Base-by-base conservation (phyloP, 2,329 filamentous ascomycete genomes). In the Alternaria sp. region DNA sequence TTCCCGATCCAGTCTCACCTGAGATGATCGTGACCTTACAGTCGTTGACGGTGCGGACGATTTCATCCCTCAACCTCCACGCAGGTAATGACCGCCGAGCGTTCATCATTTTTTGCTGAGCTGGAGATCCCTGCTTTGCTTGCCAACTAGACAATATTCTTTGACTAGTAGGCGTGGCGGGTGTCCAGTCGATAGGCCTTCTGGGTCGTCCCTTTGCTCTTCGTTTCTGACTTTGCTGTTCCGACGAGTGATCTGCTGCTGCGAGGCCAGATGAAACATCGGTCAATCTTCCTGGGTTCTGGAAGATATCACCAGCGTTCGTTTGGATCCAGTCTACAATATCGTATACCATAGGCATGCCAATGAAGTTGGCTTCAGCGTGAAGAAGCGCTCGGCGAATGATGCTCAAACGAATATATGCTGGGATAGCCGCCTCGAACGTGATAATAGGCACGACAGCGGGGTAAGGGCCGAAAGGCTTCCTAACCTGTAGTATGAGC, bases 1-100 rank as follows among this genome's bases (percentile, higher is more conserved):
- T 99, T 75, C 96, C 96, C 18, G 93, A 97, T 57, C 96, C 96
- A 5, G 96, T 99, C 81, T 98, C 96, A 70, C 96, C 96, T 46
- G 94, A 96, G 71, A 99, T 96, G 73, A 99, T 97, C 1, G 93
- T 97, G 55, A 99, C 94, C 79, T 97, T 91, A 74, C 95, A 89
- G 5, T 86, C 83, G 45, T 86, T 86, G 53, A 99, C 92, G 0
- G 92, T 91, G 20, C 87, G 79, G 10, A 98, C 88, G 28, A 99
- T 92, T 1, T 86, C 84, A 20, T 95, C 89, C 71, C 88, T 89
- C 72, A 96, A 88, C 63, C 88, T 87, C 96, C 96, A 99, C 2
- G 96, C 96, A 3, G 96, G 96, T 3, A 99, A 83, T 50, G 86
- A 87, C 76, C 91, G 87, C 46, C 96, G 87, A 71, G 89, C 88